Conservation (phyloP, 2,329 filamentous ascomycete genomes). For the Sporothrix brasiliensis region DNA sequence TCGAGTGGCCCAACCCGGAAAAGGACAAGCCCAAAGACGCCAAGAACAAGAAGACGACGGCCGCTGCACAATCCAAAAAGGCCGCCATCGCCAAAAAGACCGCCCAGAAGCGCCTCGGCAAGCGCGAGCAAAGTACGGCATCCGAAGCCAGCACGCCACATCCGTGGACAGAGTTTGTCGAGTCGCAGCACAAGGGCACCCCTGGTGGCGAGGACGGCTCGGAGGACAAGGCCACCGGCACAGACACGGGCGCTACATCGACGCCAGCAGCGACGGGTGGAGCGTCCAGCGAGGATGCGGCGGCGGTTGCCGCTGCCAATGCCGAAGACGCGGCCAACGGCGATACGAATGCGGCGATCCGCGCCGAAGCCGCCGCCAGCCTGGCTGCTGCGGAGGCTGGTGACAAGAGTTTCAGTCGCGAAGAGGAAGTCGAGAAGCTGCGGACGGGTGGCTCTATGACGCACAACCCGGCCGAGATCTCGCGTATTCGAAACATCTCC, state of each 20-base stretch:
- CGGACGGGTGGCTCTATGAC: conserved; percentile 97
- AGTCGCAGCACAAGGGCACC: conserved; percentile 50
- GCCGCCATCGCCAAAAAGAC: conserved; percentile 58
- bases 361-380: conserved; percentile 47
- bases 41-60: conserved; percentile 67
- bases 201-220: conserved; percentile 49
- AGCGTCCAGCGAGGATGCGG: conserved; percentile 43
- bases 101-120: conserved; percentile 55
- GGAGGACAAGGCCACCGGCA: conserved; percentile 48
- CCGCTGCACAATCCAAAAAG: conserved; percentile 55
- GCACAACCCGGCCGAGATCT: conserved; percentile 95
- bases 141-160: conserved; percentile 58
- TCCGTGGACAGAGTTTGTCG: conserved; percentile 56
- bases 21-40: conserved; percentile 75
- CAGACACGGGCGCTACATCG: conserved; percentile 28
- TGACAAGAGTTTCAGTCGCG: conserved; percentile 66
- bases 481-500: conserved; percentile 90
- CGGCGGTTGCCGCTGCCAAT: conserved; percentile 22
- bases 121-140: conserved; percentile 58
- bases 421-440: conserved; percentile 95
- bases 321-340: conserved; percentile 22
- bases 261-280: conserved; percentile 34
- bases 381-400: conserved; percentile 61
- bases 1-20: conserved; percentile 94
- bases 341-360: conserved; percentile 40